Evolutionary conservation across 2,329 filamentous ascomycete species (phyloP).

Genomic region (Aureobasidium sp.): DNA sequence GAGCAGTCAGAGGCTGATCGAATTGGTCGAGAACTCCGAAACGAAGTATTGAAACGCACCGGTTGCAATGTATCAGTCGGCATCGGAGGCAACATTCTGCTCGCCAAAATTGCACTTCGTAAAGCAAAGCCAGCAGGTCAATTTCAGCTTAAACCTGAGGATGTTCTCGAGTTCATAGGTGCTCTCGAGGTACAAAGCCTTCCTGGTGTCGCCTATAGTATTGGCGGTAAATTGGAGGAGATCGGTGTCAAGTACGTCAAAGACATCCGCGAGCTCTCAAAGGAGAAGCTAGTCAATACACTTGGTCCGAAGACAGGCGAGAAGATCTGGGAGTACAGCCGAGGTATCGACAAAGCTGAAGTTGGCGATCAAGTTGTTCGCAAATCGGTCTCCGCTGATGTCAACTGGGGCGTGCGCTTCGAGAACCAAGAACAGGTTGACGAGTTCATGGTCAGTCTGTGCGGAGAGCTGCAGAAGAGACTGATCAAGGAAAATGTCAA

Average conservation of each 20-base stretch:
- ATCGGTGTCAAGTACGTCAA: conserved; percentile 74
- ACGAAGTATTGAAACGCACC: conserved; percentile 63
- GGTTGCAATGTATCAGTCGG: conserved; percentile 86
- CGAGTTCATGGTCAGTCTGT: conserved; percentile 79
- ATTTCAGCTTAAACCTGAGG: conserved; percentile 75
- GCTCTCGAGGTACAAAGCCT: conserved; percentile 70
- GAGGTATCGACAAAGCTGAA: conserved; percentile 77
- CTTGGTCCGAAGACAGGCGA: conserved; percentile 90
- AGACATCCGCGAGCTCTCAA: conserved; percentile 69
- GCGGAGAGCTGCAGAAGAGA: conserved; percentile 73
- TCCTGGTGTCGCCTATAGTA: conserved; percentile 87
- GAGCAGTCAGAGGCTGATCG: conserved; percentile 73
- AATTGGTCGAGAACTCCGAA: conserved; percentile 59
- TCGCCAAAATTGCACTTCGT: conserved; percentile 82
- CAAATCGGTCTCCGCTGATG: conserved; percentile 93
- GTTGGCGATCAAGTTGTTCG: conserved; percentile 78
- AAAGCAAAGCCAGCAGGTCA: conserved; percentile 94
- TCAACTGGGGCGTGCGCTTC: conserved; percentile 97
- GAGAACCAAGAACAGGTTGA: conserved; percentile 87
- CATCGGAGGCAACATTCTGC: conserved; percentile 81
- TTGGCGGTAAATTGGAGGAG: conserved; percentile 79
- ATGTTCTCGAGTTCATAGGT: conserved; percentile 67
- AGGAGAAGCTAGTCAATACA: conserved; percentile 62
- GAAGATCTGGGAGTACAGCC: conserved; percentile 81
- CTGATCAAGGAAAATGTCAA: conserved; percentile 77